Base-by-base conservation (phyloP, 2,329 filamentous ascomycete genomes). In the Cladophialophora chaetospira region DNA sequence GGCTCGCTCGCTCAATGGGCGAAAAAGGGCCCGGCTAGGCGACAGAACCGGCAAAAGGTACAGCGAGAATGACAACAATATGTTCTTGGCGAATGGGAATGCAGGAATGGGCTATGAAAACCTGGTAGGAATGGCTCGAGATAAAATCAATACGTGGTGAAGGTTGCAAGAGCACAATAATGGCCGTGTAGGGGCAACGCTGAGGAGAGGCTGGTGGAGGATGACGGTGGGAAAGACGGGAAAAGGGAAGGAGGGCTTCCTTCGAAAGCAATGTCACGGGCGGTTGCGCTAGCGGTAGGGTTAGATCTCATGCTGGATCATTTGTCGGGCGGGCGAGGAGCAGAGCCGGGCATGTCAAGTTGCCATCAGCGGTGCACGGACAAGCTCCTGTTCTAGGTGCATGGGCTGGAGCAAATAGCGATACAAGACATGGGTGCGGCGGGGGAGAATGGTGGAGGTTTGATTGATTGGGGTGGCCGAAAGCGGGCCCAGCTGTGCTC, bases 301-400 rank as follows among this genome's bases (percentile, higher is more conserved):
- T 51, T 51, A 40, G 48, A 51, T 51, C 48, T 51, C 35, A 42
- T 51, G 36, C 48, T 51, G 48, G 48, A 51, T 51, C 48, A 51
- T 31, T 51, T 43, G 48, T 43, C 48, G 48, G 40, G 48, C 48
- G 48, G 31, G 48, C 48, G 35, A 51, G 48, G 17, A 51, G 35
- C 21, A 51, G 48, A 51, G 48, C 48, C 48, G 48, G 48, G 35
- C 48, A 40, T 35, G 29, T 31, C 48, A 51, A 40, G 48, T 51
- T 51, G 48, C 48, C 48, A 43, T 51, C 48, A 42, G 31, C 29
- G 31, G 48, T 28, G 48, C 21, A 35, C 17, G 48, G 35, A 51
- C 48, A 35, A 35, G 35, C 48, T 51, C 48, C 31, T 42, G 35
- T 51, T 51, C 48, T 51, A 42, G 48, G 35, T 21, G 48, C 21